Conservation (phyloP, 345 rosid species). For the Hypericum androsaemum region DNA sequence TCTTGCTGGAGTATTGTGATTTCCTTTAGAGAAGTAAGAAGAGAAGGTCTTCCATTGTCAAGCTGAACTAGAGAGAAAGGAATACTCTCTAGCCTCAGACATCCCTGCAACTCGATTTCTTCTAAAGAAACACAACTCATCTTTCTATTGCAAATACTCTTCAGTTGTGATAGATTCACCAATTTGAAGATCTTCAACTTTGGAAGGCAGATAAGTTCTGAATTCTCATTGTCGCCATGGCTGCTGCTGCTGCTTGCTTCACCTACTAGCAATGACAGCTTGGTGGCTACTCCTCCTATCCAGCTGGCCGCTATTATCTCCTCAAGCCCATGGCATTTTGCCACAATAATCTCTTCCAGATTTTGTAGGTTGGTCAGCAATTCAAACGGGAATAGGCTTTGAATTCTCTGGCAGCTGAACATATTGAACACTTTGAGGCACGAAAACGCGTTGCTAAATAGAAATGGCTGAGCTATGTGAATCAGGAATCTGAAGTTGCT, state of each 20-base stretch:
- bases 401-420: background rate
- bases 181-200: background rate
- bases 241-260: background rate
- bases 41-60: too few relatives aligned
- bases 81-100: too few relatives aligned
- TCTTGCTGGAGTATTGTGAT: too few relatives aligned
- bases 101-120: too few relatives aligned
- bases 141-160: constrained; percentile 4
- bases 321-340: constrained; percentile 1
- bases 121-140: background rate
- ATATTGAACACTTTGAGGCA: background rate
- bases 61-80: too few relatives aligned
- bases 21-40: too few relatives aligned
- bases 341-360: constrained; percentile 2
- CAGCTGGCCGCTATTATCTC: constrained; percentile 16
- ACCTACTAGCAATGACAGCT: too few relatives aligned
- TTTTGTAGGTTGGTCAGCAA: constrained; percentile 12
- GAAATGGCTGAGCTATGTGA: background rate
- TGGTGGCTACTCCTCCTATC: background rate
- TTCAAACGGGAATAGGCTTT: constrained; percentile 7
- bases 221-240: too few relatives aligned
- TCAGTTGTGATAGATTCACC: background rate
- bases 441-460: constrained; percentile 3
- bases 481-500: background rate
- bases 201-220: constrained; percentile 4